Evolutionary conservation across 2,329 filamentous ascomycete genomes (phyloP), one percentile per base, ranked within the genome.

Genomic region (Pestalotiopsis sp.): DNA sequence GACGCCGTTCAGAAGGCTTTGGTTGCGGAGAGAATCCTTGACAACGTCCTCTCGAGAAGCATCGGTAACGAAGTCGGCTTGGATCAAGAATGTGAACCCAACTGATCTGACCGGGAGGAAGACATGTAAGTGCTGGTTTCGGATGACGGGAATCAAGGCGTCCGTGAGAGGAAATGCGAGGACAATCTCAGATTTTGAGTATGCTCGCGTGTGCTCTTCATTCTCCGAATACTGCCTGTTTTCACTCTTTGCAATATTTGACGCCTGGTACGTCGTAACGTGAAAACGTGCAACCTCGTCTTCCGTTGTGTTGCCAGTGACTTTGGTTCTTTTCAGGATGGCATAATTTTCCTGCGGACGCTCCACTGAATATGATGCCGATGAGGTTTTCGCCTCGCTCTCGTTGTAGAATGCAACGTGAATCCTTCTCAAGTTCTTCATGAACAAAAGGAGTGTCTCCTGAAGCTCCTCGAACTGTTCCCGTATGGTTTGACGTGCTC

Each of bases 1-100:
- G 12, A 86, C 77, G 3, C 74, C 75, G 4, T 73, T 64, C 0
- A 80, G 68, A 0, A 86, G 77, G 0, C 39, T 69, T 2, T 64
- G 20, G 66, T 87, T 87, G 17, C 84, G 71, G 1, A 39, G 62
- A 0, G 83, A 84, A 2, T 74, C 75, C 0, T 70, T 64, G n/a
- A 76, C 73, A 17, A 86, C 77, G 61, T 83, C 81, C 70, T 86
- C 76, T 0, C 85, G 77, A 69, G 76, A 84, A 3, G 82, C 84
- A 17, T 80, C 73, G 0, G 82, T 85, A 52, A 83, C 82, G 67
- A 87, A 87, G 69, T 87, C 84, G 6, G 82, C 78, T 9, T 87
- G 84, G 12, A 87, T 83, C 1, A 86, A 72, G 58, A 87, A 86
- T 76, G 82, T 27, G 72, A 85, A 85, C 0, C 81, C 82, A 58